Percentiles rank a stretch among this genome's conserved stretches.
phyloP scores from a whole-genome alignment of 176 grass and related monocot genomes.

The Eleusine coracana region DNA sequence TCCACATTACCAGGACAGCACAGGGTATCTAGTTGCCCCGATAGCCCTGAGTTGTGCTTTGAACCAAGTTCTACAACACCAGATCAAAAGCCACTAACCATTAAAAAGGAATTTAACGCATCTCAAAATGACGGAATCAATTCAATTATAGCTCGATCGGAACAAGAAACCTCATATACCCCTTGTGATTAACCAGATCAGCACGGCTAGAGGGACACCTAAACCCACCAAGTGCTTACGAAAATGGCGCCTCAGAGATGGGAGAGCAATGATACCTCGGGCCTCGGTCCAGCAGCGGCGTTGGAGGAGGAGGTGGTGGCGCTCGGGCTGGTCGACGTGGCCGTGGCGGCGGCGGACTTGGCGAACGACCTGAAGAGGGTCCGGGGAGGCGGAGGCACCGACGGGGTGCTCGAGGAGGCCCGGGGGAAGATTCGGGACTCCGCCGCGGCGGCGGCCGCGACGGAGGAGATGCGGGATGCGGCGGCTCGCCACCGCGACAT shows the following conservation, averaged over 20 bases:
- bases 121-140: background rate
- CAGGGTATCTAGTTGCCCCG: conserved; percentile 2
- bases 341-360: conserved; percentile 50
- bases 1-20: background rate
- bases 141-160: background rate
- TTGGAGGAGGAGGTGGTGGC: background rate
- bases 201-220: background rate
- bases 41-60: background rate
- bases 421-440: conserved; percentile 49
- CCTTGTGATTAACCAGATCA: conserved; percentile 36
- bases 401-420: conserved; percentile 26
- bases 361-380: conserved; percentile 49
- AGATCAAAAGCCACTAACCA: background rate
- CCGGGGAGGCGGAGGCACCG: conserved; percentile 38
- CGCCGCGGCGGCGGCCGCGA: conserved; percentile 20
- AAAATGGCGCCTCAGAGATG: conserved; percentile 18
- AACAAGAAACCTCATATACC: background rate
- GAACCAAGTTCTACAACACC: background rate
- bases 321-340: conserved; percentile 28
- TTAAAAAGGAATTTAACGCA: background rate
- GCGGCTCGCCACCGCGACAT: conserved; percentile 58
- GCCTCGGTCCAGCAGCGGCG: conserved; percentile 24
- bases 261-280: conserved; percentile 47
- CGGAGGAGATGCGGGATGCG: conserved; percentile 42
- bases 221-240: background rate